Conservation (phyloP, 495 filamentous ascomycete genomes). For the Talaromyces ruber region DNA sequence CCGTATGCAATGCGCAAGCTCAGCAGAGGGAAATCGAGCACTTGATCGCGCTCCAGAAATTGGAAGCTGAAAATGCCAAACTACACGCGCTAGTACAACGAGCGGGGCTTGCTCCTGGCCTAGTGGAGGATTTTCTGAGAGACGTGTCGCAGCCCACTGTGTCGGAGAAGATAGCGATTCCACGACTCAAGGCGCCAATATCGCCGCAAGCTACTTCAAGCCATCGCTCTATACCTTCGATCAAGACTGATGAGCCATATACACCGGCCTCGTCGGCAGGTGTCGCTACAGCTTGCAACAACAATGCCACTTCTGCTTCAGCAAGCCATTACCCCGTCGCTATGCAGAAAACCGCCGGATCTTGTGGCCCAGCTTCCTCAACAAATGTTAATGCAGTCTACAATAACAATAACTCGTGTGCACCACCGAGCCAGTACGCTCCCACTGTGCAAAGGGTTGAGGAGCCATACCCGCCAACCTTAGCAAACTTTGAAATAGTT, state of each 20-base stretch:
- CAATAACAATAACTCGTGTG: background rate
- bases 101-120: constrained; percentile 16
- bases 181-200: constrained; percentile 14
- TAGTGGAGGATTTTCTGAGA: constrained; percentile 24
- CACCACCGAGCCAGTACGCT: background rate
- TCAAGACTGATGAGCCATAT: background rate
- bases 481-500: background rate
- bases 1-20: constrained; percentile 41
- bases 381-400: background rate
- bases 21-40: constrained; percentile 29
- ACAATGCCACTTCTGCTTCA: background rate
- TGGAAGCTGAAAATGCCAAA: constrained; percentile 30
- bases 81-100: constrained; percentile 19
- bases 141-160: constrained; percentile 11
- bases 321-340: background rate
- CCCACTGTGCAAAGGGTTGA: background rate
- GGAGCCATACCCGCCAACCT: background rate
- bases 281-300: background rate
- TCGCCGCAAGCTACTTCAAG: background rate
- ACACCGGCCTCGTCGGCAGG: background rate
- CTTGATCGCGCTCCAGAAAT: constrained; percentile 24
- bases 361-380: background rate
- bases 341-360: background rate
- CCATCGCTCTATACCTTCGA: background rate
- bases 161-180: constrained; percentile 31